Conservation (phyloP, 305 asterid genomes). For the Fraxinus nigra region DNA sequence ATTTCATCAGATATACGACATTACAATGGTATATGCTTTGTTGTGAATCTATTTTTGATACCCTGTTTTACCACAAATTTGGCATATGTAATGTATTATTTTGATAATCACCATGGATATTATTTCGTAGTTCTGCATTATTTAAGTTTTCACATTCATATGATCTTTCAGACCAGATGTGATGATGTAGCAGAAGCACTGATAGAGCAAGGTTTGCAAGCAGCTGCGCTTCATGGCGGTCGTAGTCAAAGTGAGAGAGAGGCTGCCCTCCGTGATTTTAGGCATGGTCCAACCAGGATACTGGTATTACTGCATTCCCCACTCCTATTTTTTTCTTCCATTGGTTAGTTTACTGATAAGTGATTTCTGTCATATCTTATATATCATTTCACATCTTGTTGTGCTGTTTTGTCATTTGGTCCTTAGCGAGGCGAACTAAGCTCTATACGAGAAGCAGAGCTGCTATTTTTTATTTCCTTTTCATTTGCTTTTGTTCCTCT, state of each 20-base stretch:
- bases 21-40: background rate
- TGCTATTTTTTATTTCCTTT: slow-evolving; percentile 1
- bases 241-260: slow-evolving; percentile 91
- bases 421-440: slow-evolving; percentile 3
- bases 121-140: slow-evolving; percentile 9
- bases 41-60: background rate
- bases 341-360: background rate
- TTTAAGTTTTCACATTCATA: slow-evolving; percentile 28
- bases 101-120: background rate
- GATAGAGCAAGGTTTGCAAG: slow-evolving; percentile 68
- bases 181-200: slow-evolving; percentile 90
- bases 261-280: slow-evolving; percentile 73
- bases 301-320: slow-evolving; percentile 45
- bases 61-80: background rate
- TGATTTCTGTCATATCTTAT: background rate
- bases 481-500: slow-evolving; percentile 2
- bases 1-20: background rate
- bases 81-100: background rate
- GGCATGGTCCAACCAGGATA: slow-evolving; percentile 72
- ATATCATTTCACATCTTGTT: slow-evolving; percentile 20
- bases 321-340: slow-evolving; percentile 4
- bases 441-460: slow-evolving; percentile 11
- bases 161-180: slow-evolving; percentile 67
- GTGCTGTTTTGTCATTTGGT: background rate
- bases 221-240: slow-evolving; percentile 91